A percentile compares a stretch with the other conserved stretches of the same genome.
phyloP scores from a whole-genome alignment of 805 yeast genomes.

The Cyberlindnera maritima region DNA sequence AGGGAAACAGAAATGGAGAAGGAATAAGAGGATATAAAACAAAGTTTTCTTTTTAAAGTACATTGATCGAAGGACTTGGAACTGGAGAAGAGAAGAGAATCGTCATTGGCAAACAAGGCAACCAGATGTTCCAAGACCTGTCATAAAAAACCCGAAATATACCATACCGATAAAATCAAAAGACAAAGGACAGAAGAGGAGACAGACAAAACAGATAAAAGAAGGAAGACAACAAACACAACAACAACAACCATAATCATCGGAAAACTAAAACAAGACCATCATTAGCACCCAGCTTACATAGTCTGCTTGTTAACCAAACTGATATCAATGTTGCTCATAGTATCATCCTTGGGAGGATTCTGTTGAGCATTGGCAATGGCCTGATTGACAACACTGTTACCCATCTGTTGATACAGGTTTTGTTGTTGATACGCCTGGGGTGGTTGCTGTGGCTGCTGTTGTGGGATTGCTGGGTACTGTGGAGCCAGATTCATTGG shows the following conservation, averaged over 20 bases:
- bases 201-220: neutral
- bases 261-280: neutral
- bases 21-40: neutral
- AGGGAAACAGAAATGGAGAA: neutral
- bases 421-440: conserved; percentile 4
- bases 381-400: conserved; percentile 25
- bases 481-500: conserved; percentile 9
- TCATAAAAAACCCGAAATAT: neutral
- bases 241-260: neutral
- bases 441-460: conserved; percentile 7
- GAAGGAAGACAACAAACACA: neutral
- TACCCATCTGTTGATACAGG: conserved; percentile 11
- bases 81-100: too few relatives aligned
- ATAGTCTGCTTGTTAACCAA: conserved; percentile 26
- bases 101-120: too few relatives aligned
- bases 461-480: conserved; percentile 13
- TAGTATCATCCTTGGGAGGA: conserved; percentile 19
- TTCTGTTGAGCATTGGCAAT: conserved; percentile 26
- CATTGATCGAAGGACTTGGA: neutral
- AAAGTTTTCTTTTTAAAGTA: neutral
- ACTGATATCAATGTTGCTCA: conserved; percentile 28
- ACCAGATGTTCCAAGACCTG: too few relatives aligned
- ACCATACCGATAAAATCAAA: conserved; percentile 1
- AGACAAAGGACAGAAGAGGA: neutral
- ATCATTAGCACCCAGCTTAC: neutral